Conservation (phyloP, 2,329 filamentous ascomycete genomes). For the Penicillium frequentans region DNA sequence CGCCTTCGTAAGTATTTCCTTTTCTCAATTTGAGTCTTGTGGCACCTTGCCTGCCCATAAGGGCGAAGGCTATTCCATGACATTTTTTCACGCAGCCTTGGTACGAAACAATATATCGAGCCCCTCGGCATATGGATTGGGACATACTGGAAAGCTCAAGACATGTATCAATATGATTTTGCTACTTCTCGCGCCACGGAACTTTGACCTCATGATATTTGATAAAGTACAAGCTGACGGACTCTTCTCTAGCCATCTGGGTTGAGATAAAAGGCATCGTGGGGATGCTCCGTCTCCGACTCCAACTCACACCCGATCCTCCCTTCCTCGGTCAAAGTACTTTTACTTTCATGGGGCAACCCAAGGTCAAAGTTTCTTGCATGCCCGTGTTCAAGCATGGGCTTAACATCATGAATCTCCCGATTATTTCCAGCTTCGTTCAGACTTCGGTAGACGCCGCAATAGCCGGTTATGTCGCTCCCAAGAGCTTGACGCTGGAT, state of each 20-base stretch:
- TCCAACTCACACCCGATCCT: not conserved
- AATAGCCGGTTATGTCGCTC: not conserved
- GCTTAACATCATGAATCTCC: not conserved
- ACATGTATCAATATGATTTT: not conserved
- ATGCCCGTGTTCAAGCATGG: not conserved
- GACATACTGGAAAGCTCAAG: not conserved
- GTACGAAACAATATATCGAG: not conserved
- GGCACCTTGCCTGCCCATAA: not conserved
- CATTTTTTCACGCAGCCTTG: not conserved
- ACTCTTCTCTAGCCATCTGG: not conserved
- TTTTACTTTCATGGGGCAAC: not conserved
- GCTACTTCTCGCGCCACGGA: not conserved
- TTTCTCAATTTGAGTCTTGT: not conserved
- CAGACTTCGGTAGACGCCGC: not conserved
- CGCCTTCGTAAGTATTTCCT: not conserved
- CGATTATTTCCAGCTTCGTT: not conserved
- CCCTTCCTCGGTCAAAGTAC: not conserved
- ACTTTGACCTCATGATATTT: not conserved
- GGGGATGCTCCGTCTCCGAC: conserved; percentile 1
- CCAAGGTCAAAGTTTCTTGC: not conserved
- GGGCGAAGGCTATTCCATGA: not conserved
- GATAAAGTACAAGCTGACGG: not conserved
- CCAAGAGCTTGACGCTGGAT: not conserved
- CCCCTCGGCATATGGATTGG: not conserved
- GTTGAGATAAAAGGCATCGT: not conserved